These are phyloP conservation scores for Phytophthora aleatoria DNA, from an alignment of 352 stramenopile genomes.

Conservation along the genomic window DNA sequence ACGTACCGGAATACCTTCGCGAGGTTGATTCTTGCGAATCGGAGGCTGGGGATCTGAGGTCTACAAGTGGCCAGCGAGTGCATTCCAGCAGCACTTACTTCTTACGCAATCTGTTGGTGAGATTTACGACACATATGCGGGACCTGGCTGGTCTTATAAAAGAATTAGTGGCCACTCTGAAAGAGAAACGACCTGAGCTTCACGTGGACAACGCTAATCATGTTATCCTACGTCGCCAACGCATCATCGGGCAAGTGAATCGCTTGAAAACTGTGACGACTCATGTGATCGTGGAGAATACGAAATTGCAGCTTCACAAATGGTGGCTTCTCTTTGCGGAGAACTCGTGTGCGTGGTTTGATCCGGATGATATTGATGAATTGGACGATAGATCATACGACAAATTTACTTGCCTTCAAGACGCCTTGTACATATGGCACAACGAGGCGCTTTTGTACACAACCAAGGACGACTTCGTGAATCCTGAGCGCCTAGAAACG, in stretches of 20 bases:
- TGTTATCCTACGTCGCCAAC: constrained; percentile 20
- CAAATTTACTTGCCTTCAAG: constrained; percentile 84
- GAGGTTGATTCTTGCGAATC: constrained; percentile 32
- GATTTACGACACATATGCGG: constrained; percentile 28
- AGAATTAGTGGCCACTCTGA: constrained; percentile 24
- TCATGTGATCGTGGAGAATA: constrained; percentile 57
- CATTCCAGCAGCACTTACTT: constrained; percentile 34
- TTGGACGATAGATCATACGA: constrained; percentile 68
- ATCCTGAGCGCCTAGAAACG: constrained; percentile 2
- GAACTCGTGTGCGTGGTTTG: constrained; percentile 70
- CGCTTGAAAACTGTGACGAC: constrained; percentile 58
- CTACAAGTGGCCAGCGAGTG: neutral
- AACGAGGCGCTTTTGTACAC: constrained; percentile 63
- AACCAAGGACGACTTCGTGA: constrained; percentile 53
- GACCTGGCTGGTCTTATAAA: constrained; percentile 35
- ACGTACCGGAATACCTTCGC: constrained; percentile 55
- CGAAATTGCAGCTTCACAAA: constrained; percentile 78
- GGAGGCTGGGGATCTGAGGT: neutral
- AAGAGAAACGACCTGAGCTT: constrained; percentile 20
- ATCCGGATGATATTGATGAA: constrained; percentile 50
- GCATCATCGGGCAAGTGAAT: constrained; percentile 54
- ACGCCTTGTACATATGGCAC: constrained; percentile 78
- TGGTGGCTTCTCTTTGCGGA: constrained; percentile 73
- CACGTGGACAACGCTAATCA: constrained; percentile 14
- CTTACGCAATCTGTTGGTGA: constrained; percentile 32